Conservation (phyloP, 2,329 filamentous ascomycete species). For the Colletotrichum sp. region DNA sequence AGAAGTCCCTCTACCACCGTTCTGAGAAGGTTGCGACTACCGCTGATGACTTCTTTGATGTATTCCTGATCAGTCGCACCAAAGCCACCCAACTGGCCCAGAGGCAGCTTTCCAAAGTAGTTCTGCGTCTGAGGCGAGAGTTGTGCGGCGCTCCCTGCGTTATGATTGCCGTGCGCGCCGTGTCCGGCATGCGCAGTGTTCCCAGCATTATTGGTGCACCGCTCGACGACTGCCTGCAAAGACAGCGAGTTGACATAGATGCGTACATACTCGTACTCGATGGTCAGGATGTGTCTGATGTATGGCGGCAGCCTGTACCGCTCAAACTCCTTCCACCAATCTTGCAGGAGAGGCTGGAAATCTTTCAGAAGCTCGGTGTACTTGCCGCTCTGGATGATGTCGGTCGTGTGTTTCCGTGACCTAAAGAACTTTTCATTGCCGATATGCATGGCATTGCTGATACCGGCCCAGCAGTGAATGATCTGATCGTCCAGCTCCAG, state of each 20-base stretch:
- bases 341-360: conserved; percentile 77
- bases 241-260: conserved; percentile 95
- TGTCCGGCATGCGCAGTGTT: conserved; percentile 38
- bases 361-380: conserved; percentile 83
- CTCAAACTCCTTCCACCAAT: conserved; percentile 85
- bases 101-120: conserved; percentile 67
- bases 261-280: conserved; percentile 94
- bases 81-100: conserved; percentile 68
- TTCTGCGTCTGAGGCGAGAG: conserved; percentile 69
- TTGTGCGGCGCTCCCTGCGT: conserved; percentile 41
- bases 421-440: conserved; percentile 89
- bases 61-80: conserved; percentile 72
- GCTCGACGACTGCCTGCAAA: conserved; percentile 91
- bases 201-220: conserved; percentile 78
- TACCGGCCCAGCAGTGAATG: conserved; percentile 92
- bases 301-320: conserved; percentile 71
- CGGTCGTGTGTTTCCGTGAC: conserved; percentile 84
- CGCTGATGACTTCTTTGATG: conserved; percentile 77
- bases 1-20: conserved; percentile 79
- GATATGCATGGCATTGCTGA: conserved; percentile 90
- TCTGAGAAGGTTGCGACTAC: conserved; percentile 75
- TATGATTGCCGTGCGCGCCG: conserved; percentile 33
- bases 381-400: conserved; percentile 83
- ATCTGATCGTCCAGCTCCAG: conserved; percentile 71
- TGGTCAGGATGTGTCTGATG: conserved; percentile 78